phyloP scores from a whole-genome alignment of 2,329 filamentous ascomycete species.

The Epichloe uncinata region DNA sequence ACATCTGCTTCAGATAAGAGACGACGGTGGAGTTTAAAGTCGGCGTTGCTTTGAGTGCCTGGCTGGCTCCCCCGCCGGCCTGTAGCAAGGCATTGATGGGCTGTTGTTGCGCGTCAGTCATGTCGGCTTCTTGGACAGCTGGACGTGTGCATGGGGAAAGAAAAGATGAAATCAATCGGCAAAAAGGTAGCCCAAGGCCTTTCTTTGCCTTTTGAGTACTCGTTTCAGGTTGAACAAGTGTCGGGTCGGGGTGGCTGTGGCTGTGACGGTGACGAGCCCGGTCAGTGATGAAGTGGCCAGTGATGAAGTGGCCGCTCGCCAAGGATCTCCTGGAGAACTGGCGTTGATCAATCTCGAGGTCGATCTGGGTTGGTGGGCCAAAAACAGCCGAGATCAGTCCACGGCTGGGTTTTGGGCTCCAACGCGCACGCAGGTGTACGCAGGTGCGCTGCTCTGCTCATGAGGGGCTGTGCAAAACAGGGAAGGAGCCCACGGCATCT shows the following conservation, averaged over 20 bases:
- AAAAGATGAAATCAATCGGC: too few relatives aligned
- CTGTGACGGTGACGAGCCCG: too few relatives aligned
- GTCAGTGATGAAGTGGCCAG: background rate
- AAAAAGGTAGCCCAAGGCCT: background rate
- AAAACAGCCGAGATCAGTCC: too few relatives aligned
- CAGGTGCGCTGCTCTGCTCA: too few relatives aligned
- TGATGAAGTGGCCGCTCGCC: background rate
- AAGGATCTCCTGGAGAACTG: background rate
- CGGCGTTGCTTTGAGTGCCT: conserved; percentile 26
- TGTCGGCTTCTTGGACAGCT: background rate
- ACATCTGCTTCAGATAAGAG: conserved; percentile 33
- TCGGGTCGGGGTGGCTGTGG: background rate
- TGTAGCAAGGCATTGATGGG: conserved; percentile 21
- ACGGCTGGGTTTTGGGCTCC: too few relatives aligned
- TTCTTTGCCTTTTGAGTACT: background rate
- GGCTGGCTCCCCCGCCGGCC: conserved; percentile 35
- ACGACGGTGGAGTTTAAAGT: conserved; percentile 27
- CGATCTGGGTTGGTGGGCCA: too few relatives aligned
- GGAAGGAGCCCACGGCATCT: background rate
- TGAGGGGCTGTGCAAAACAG: background rate
- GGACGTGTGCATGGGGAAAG: background rate
- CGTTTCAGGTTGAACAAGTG: background rate
- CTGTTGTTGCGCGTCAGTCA: conserved; percentile 2
- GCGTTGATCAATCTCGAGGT: background rate
- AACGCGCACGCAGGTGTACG: too few relatives aligned